Base-by-base conservation (phyloP, 192 early-diverging fungal genomes). In the Cetraspora pellucida region DNA sequence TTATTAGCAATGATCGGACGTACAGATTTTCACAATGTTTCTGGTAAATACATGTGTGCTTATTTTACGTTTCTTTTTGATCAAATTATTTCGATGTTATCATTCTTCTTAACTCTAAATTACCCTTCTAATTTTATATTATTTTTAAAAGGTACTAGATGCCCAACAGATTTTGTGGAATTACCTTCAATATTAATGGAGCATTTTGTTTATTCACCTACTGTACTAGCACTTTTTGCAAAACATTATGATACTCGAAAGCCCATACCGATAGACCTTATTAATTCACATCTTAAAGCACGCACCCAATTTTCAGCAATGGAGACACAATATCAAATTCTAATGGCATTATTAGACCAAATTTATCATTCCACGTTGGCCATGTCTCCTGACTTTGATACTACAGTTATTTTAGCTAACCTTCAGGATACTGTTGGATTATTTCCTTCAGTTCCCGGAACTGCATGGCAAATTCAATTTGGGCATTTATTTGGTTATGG, bases 141-240 rank as follows among this genome's bases (percentile, higher is more conserved):
- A 23, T 65, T 11, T 37, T 72, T 27, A 72, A 25, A 30, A 76
- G 97, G 97, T 46, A 99, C 97, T 11, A 87, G 97, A 30, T 96
- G 95, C 79, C 87, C 92, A 9, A 90, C 95, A 27, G 97, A 99
- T 83, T 97, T 99, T 89, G 96, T 98, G 2, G 97, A 99, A 83
- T 85, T 99, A 47, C 97, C 97, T 1, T 97, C 95, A 5, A 96
- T 97, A 70, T 82, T 99, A 54, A 94, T 96, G 93, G 96, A 99
- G 80, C 89, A 91, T 50, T 97, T 99, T 84, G 91, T 94, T 1
- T 82, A 86, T 4, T 89, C 90, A 16, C 92, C 92, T 1, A 78
- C 89, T 23, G 91, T 95, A 5, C 84, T 97, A 2, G 77, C 88
- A 37, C 79, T 90, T 0, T 91, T 98, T 80, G 93, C 91, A 0